Evolutionary conservation across 1,139 yeast genomes (phyloP), one percentile per base, ranked within the genome.

Genomic region (Lizanozyma gosingica): DNA sequence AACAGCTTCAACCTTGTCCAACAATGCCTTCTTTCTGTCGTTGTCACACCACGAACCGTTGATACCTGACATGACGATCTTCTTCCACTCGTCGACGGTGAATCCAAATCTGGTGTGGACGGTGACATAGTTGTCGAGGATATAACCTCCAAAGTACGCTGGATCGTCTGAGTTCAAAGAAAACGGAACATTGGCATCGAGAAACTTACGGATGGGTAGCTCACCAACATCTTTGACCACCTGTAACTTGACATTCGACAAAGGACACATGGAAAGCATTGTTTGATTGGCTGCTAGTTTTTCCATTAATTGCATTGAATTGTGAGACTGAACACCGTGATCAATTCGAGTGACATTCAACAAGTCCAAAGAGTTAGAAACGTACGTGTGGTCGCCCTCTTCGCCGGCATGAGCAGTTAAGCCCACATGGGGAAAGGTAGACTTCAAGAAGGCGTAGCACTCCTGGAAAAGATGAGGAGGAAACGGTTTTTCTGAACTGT

Each of bases 401-500:
- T 84, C 94, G 49, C 94, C 94, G 2, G 92, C 94, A 56, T 84
- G 94, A 2, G 94, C 92, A 33, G 94, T 84, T 41, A 81, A 66
- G 35, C 77, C 73, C 42, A 79, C 70, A 38, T 68, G 55, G 27
- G 80, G 76, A 50, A 65, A 72, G 35, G 63, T 52, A 17, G 63
- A 59, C 40, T 65, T 65, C 8, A 83, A 69, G 16, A 59, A 53
- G 11, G 60, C 52, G 55, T 79, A 84, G 56, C 87, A 79, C 37
- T 80, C 83, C 15, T 60, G 60, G 53, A 83, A 84, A 35, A 79
- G 53, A 40, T 73, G 69, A 6, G 94, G 90, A 15, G 88, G 90
- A 60, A 80, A 79, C 18, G 85, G 86, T 45, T 68, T 74, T 55
- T 84, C 94, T 35, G 86, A 64, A 2, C 92, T 82, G 55, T 83